These are phyloP conservation scores for Metschnikowia colocasiae DNA, from an alignment of 805 yeast genomes.

Conservation along the genomic window DNA sequence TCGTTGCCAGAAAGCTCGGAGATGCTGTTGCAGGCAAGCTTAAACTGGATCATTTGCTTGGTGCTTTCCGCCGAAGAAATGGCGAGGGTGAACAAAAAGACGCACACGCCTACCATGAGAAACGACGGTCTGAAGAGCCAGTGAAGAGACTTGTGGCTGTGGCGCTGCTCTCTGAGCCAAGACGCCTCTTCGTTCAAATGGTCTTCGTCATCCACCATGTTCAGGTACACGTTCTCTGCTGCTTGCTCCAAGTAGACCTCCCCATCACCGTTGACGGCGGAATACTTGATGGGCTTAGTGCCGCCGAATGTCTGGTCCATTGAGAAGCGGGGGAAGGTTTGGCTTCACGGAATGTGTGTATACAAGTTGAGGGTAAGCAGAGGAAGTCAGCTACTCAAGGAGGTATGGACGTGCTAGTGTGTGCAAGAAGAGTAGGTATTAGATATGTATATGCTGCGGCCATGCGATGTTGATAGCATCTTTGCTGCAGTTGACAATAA, in stretches of 20 bases:
- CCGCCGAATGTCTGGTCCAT: neutral
- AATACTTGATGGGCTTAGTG: constrained; percentile 4
- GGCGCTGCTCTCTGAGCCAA: constrained; percentile 49
- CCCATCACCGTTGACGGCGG: constrained; percentile 9
- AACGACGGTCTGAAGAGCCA: constrained; percentile 62
- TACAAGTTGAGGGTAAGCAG: neutral
- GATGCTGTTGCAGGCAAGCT: constrained; percentile 28
- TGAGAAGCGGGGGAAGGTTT: neutral
- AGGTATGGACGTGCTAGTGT: neutral
- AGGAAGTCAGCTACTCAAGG: neutral
- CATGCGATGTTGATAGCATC: neutral
- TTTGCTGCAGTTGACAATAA: constrained; percentile 2
- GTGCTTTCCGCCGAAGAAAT: constrained; percentile 35
- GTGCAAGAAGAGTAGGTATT: neutral
- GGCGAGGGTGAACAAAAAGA: constrained; percentile 44
- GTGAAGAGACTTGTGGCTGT: constrained; percentile 37
- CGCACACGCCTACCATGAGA: constrained; percentile 41
- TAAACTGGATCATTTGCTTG: constrained; percentile 35
- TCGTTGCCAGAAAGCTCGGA: constrained; percentile 11
- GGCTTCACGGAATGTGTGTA: neutral
- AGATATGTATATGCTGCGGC: neutral
- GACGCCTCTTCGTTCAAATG: constrained; percentile 39
- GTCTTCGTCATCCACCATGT: constrained; percentile 36
- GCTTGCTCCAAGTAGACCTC: constrained; percentile 27
- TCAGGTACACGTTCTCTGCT: constrained; percentile 37